phyloP scores from a whole-genome alignment of 148 eudicot species.

The Spergularia marina region DNA sequence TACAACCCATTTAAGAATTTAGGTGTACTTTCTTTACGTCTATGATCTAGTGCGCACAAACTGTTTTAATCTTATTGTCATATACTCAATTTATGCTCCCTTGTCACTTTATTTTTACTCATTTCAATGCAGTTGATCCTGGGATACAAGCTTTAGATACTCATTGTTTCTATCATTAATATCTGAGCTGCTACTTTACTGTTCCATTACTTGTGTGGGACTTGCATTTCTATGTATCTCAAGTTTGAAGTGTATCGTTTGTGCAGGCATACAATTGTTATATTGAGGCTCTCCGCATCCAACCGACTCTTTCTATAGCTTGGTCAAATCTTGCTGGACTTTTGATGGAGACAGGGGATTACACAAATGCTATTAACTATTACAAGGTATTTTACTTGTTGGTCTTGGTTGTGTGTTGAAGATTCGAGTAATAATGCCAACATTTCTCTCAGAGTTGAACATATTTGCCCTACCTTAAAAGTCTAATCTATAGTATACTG shows the following conservation, averaged over 20 bases:
- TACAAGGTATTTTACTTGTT: conserved; percentile 55
- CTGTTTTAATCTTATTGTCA: background rate
- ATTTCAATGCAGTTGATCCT: background rate
- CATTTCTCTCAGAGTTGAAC: background rate
- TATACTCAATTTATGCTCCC: background rate
- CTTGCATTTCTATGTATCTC: background rate
- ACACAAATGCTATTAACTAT: conserved; percentile 75
- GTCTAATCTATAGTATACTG: background rate
- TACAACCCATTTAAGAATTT: conserved; percentile 3
- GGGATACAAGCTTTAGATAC: background rate
- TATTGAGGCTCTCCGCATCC: conserved; percentile 81
- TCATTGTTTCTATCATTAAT: background rate
- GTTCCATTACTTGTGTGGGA: background rate
- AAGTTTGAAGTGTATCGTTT: conserved; percentile 8
- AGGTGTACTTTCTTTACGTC: background rate
- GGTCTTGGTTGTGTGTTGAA: conserved; percentile 3
- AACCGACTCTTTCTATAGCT: conserved; percentile 80
- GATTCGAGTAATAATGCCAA: background rate
- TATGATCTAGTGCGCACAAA: background rate
- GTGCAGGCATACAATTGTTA: conserved; percentile 88
- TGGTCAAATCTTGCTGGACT: conserved; percentile 99
- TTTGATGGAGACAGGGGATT: conserved; percentile 89
- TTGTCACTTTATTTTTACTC: background rate
- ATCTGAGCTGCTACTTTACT: background rate
- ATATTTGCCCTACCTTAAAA: background rate